A percentile compares a stretch with the other conserved stretches of the same genome.
Evolutionary conservation across 768 basidiomycete species (phyloP).

Genomic region (Xerocomellus amylosporus): DNA sequence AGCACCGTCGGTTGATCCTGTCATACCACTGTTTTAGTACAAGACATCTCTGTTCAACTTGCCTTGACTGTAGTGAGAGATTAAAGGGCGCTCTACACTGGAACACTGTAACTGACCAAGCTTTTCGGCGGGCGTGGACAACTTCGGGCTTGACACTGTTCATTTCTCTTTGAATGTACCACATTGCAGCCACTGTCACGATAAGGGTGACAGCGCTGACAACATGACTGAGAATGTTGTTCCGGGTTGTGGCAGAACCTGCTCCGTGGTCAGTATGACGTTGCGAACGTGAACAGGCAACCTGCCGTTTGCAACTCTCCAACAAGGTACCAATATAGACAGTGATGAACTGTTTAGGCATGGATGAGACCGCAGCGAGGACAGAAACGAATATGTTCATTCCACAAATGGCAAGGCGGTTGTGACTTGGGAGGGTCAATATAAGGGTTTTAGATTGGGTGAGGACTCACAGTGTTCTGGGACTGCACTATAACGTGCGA

Average conservation of each 20-base stretch:
- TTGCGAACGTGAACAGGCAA: background rate
- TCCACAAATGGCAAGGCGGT: conserved; percentile 86
- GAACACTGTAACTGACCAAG: conserved; percentile 43
- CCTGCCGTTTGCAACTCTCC: conserved; percentile 40
- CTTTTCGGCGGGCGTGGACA: conserved; percentile 68
- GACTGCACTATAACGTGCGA: conserved; percentile 77
- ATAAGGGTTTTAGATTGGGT: background rate
- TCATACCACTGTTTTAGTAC: conserved; percentile 30
- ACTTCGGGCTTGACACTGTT: conserved; percentile 61
- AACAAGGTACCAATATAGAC: conserved; percentile 87
- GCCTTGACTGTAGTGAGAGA: conserved; percentile 43
- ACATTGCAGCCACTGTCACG: conserved; percentile 74
- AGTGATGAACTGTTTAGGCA: conserved; percentile 89
- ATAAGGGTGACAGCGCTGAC: conserved; percentile 67
- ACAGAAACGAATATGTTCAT: conserved; percentile 78
- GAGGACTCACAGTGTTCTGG: conserved; percentile 73
- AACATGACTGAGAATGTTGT: conserved; percentile 63
- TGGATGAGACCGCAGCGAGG: conserved; percentile 73
- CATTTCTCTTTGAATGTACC: conserved; percentile 79
- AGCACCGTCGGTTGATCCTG: conserved; percentile 31
- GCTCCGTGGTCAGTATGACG: conserved; percentile 3
- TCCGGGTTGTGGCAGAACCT: conserved; percentile 36
- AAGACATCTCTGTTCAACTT: conserved; percentile 40
- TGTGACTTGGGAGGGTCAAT: conserved; percentile 52
- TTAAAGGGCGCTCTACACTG: background rate